These are phyloP conservation scores for Psilocybe azurescens DNA, from an alignment of 768 basidiomycete species.

Conservation along the genomic window DNA sequence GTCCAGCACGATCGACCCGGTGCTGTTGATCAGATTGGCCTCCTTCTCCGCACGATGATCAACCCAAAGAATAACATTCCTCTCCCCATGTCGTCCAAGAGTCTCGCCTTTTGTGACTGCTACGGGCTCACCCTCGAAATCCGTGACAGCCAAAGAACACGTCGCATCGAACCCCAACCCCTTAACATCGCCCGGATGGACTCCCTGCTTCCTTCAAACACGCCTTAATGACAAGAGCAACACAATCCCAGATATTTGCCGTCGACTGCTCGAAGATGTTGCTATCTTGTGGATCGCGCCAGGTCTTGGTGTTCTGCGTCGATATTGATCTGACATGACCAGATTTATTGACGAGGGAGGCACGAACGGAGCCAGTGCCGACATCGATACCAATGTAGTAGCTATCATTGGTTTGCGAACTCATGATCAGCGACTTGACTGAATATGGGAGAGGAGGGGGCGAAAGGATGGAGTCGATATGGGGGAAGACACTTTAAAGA, in stretches of 20 bases:
- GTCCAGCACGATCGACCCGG: constrained; percentile 83
- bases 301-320: constrained; percentile 83
- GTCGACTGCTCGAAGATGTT: constrained; percentile 98
- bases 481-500: neutral
- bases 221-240: constrained; percentile 63
- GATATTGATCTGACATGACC: constrained; percentile 81
- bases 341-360: constrained; percentile 71
- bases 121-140: constrained; percentile 75
- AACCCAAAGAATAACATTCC: constrained; percentile 95
- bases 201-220: constrained; percentile 63
- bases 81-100: constrained; percentile 69
- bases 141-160: constrained; percentile 90
- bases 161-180: constrained; percentile 97
- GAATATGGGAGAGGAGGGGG: neutral
- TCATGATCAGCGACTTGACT: neutral
- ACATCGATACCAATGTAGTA: constrained; percentile 84
- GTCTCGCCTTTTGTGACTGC: constrained; percentile 71
- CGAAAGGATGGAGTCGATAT: neutral
- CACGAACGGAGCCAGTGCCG: constrained; percentile 94
- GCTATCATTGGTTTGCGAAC: constrained; percentile 24
- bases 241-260: constrained; percentile 80
- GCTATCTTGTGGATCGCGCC: constrained; percentile 83
- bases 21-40: constrained; percentile 87
- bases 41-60: constrained; percentile 95
- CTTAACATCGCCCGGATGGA: constrained; percentile 68